phyloP scores from a whole-genome alignment of 2,329 filamentous ascomycete species.

The Magnaporthiopsis poae region DNA sequence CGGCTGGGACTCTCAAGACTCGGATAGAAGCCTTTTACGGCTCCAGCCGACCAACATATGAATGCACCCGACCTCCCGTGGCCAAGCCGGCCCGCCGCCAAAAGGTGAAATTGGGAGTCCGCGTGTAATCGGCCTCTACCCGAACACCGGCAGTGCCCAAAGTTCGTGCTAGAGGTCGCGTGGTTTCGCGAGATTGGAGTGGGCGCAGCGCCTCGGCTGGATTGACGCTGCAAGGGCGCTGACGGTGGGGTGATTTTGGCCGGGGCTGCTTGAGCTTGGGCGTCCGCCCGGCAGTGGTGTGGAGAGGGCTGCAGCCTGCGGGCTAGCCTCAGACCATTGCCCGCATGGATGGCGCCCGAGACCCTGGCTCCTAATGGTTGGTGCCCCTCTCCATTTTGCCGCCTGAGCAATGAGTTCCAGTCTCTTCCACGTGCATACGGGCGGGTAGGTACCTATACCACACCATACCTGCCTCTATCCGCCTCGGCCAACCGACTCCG shows the following conservation, averaged over 20 bases:
- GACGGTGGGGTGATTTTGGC: not conserved
- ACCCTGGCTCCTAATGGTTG: not conserved
- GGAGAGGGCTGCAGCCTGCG: not conserved
- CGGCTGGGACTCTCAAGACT: no score
- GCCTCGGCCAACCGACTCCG: not conserved
- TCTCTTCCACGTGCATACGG: not conserved
- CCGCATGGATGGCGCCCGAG: not conserved
- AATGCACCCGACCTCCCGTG: not conserved
- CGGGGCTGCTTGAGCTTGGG: not conserved
- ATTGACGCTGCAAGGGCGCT: no score
- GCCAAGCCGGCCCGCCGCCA: not conserved
- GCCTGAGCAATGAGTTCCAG: no score
- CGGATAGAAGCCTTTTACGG: no score
- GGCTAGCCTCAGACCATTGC: not conserved
- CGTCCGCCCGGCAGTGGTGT: not conserved
- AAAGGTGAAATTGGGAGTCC: not conserved
- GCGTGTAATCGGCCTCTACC: not conserved
- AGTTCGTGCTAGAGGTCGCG: no score
- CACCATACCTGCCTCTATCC: no score
- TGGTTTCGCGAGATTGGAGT: not conserved
- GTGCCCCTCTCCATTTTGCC: not conserved
- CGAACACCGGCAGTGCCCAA: not conserved
- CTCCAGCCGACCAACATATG: not conserved
- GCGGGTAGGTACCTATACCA: no score
- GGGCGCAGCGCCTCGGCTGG: no score